Evolutionary conservation across 164 flowering plant species (phyloP), one percentile per base, ranked within the genome.

Genomic region (Magnolia kwangsiensis): DNA sequence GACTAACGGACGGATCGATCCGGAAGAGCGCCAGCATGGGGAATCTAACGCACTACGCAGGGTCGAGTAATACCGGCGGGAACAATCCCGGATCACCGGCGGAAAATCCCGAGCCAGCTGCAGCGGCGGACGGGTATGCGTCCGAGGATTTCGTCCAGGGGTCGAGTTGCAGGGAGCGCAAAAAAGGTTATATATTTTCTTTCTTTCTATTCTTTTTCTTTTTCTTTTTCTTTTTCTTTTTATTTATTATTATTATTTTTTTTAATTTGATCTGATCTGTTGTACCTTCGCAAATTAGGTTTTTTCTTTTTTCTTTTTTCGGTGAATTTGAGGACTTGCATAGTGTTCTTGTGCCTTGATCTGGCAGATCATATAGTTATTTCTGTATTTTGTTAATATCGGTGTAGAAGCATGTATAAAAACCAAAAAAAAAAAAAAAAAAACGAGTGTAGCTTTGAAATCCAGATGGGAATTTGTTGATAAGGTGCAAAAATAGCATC

Each of bases 21-120:
- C 89, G 95, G 76, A 94, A 94, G 85, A 94, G 98, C 76, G 98
- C 94, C 14, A 94, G 98, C 79, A 94, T 94, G 97, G 95, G 98
- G 4, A 94, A 94, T 69, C 82, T 94, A 71, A 72, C 83, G 82
- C 96, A 91, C 80, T 91, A 88, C 65, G 59, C 84, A 31, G 89
- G 85, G 27, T 83, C 90, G n/a, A 71, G 50, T 51, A 73, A 51
- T 1, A 68, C 65, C 74, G 63, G 65, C 61, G 76, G 70, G 8
- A 80, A 75, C 61, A 80, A 64, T 69, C 81, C 82, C 31, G 88
- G 81, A 20, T 90, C 93, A 4, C 92, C 94, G 3, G 90, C 61
- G 1, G 91, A 87, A 4, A 83, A 87, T 7, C 92, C 88, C 7
- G 96, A 88, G 64, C 86, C 85, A 51, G 89, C 77, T 45, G 85